phyloP scores from a whole-genome alignment of 2,329 filamentous ascomycete genomes.

The Xylariaceae sp. region DNA sequence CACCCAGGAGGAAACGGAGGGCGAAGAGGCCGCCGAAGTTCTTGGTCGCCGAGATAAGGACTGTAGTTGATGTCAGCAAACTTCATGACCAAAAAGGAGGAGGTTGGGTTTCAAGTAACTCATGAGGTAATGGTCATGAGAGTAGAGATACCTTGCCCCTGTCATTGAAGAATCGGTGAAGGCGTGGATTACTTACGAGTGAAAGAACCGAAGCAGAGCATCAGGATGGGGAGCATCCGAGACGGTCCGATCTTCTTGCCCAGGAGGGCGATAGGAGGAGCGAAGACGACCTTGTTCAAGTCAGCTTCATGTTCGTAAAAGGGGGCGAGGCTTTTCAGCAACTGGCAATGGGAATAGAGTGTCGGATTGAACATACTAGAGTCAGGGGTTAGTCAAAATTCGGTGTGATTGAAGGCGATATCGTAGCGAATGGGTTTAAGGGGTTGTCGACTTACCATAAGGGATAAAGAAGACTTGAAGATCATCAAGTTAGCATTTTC shows the following conservation, averaged over 20 bases:
- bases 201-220: constrained; percentile 62
- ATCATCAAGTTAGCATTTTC: constrained; percentile 5
- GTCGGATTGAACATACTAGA: constrained; percentile 15
- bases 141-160: background rate
- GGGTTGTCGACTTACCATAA: constrained; percentile 36
- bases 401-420: background rate
- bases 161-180: background rate
- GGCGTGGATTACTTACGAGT: constrained; percentile 37
- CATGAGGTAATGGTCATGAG: background rate
- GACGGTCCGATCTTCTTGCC: constrained; percentile 65
- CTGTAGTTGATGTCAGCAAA: constrained; percentile 48
- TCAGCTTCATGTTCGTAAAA: constrained; percentile 1
- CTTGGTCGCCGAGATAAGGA: constrained; percentile 50
- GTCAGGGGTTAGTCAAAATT: constrained; percentile 1
- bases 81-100: constrained; percentile 42
- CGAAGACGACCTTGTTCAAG: constrained; percentile 50
- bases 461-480: constrained; percentile 36
- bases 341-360: no score
- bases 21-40: constrained; percentile 64
- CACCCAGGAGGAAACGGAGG: constrained; percentile 64
- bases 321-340: background rate
- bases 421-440: no score
- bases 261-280: constrained; percentile 58
- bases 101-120: background rate
- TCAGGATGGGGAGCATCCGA: constrained; percentile 56